Conservation (phyloP, 2,329 filamentous ascomycete genomes). For the Knoxdaviesia capensis region DNA sequence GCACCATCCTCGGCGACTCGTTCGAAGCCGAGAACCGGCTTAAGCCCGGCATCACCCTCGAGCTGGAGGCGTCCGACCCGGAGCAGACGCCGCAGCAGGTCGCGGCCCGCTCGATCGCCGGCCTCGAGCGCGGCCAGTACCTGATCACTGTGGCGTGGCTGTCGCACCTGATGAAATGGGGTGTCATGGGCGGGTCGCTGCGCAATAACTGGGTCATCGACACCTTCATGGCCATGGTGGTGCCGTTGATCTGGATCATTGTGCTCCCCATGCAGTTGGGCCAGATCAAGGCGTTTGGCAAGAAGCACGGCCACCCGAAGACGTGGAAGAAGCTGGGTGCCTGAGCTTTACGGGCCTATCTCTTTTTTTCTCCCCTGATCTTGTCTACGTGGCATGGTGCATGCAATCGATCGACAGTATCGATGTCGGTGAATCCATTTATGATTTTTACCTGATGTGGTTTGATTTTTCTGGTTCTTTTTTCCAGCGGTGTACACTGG, state of each 20-base stretch:
- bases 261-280: slow-evolving; percentile 33
- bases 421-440: no score
- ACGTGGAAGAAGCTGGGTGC: slow-evolving; percentile 17
- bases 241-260: slow-evolving; percentile 36
- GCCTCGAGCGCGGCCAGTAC: slow-evolving; percentile 64
- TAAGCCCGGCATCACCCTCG: slow-evolving; percentile 63
- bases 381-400: no score
- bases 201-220: slow-evolving; percentile 42
- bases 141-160: slow-evolving; percentile 58
- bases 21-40: slow-evolving; percentile 53
- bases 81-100: slow-evolving; percentile 61
- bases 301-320: slow-evolving; percentile 36
- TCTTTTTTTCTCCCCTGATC: no score
- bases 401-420: no score
- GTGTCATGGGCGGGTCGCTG: slow-evolving; percentile 29
- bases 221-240: slow-evolving; percentile 31
- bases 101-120: slow-evolving; percentile 46
- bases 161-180: slow-evolving; percentile 50
- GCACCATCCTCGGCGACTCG: slow-evolving; percentile 61
- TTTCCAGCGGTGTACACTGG: no score
- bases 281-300: slow-evolving; percentile 34
- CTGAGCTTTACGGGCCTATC: no score
- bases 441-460: no score
- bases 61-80: slow-evolving; percentile 67
- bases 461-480: no score